phyloP scores from a whole-genome alignment of 2,329 filamentous ascomycete genomes.

The Fusarium sp. region DNA sequence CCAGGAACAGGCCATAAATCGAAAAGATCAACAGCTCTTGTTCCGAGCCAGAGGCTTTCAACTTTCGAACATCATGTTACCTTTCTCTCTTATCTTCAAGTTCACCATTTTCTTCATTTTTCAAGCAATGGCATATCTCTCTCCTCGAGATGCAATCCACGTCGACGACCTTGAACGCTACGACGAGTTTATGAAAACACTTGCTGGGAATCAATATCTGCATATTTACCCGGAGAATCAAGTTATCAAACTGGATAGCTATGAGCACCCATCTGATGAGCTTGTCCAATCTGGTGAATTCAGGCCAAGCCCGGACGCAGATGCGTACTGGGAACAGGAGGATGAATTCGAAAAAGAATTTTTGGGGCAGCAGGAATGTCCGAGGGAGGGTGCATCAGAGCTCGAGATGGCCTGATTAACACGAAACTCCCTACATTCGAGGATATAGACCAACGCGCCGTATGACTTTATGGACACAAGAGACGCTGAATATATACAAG shows the following conservation, averaged over 20 bases:
- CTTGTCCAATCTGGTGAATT: neutral
- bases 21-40: neutral
- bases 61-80: neutral
- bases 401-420: neutral
- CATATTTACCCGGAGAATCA: neutral
- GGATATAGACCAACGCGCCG: too few species aligned
- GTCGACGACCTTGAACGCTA: neutral
- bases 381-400: too few species aligned
- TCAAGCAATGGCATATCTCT: neutral
- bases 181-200: neutral
- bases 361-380: neutral
- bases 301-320: neutral
- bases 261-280: neutral
- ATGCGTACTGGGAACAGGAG: neutral
- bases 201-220: neutral
- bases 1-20: neutral
- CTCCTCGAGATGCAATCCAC: neutral
- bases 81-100: neutral
- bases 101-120: neutral
- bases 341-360: neutral
- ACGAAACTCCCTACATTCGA: too few species aligned
- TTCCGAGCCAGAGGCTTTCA: neutral
- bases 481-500: too few species aligned
- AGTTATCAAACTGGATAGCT: neutral
- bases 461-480: too few species aligned